These are phyloP conservation scores for Ogataea trehaloabstinens DNA, from an alignment of 805 yeast species.

Conservation along the genomic window DNA sequence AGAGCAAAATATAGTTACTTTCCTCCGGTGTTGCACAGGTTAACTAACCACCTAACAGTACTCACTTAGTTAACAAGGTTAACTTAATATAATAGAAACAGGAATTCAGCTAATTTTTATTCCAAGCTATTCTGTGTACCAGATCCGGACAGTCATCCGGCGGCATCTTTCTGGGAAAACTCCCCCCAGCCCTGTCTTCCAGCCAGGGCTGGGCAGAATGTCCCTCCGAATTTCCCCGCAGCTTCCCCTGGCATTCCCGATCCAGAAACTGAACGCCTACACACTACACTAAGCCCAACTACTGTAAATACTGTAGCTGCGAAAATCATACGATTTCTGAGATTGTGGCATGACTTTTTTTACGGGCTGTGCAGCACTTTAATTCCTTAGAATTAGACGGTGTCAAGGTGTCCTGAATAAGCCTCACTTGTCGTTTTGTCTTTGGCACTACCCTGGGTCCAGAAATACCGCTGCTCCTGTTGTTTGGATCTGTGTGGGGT, in stretches of 20 bases:
- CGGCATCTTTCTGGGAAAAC: not conserved
- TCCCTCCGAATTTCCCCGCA: not conserved
- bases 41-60: not conserved
- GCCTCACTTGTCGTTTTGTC: too few species aligned
- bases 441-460: too few species aligned
- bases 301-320: not conserved
- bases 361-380: not conserved
- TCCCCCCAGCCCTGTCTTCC: not conserved
- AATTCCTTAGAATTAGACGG: too few species aligned
- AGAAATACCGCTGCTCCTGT: too few species aligned
- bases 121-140: not conserved
- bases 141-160: not conserved
- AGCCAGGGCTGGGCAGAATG: not conserved
- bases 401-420: too few species aligned
- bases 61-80: not conserved
- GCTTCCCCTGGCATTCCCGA: constrained; percentile 1
- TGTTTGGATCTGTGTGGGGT: too few species aligned
- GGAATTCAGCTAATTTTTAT: constrained; percentile 2
- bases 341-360: constrained; percentile 5
- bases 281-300: not conserved
- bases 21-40: not conserved
- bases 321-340: constrained; percentile 6
- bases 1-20: not conserved
- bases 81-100: constrained; percentile 1
- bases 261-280: not conserved